phyloP scores from a whole-genome alignment of 2,329 filamentous ascomycete species.

The Sporothrix dimorphospora region DNA sequence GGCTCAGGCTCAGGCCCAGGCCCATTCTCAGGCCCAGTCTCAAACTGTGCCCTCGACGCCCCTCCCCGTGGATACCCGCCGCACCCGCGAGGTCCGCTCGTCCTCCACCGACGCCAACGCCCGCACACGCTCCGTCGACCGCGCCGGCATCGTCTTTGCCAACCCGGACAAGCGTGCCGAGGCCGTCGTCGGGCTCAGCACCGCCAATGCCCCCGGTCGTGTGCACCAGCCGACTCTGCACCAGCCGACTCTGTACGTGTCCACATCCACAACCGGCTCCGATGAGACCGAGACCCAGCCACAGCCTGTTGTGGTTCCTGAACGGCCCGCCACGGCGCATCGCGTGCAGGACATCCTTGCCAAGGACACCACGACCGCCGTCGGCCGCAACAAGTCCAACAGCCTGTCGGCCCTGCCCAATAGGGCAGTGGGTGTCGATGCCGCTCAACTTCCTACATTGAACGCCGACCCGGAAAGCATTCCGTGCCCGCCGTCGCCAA shows the following conservation, averaged over 20 bases:
- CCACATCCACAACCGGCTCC: conserved; percentile 29
- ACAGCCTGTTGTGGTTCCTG: no score
- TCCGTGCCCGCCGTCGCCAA: conserved; percentile 50
- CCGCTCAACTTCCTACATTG: conserved; percentile 36
- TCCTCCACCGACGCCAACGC: conserved; percentile 49
- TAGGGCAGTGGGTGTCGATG: conserved; percentile 4
- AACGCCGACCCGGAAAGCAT: conserved; percentile 33
- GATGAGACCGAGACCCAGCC: conserved; percentile 20
- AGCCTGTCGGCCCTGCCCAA: conserved; percentile 21
- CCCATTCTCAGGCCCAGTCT: no score
- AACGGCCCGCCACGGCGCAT: conserved; percentile 54
- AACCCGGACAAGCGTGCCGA: conserved; percentile 66
- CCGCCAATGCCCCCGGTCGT: conserved; percentile 63
- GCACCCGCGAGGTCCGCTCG: conserved; percentile 44
- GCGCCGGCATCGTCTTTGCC: conserved; percentile 55
- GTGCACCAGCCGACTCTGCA: conserved; percentile 50
- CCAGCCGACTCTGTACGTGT: conserved; percentile 36
- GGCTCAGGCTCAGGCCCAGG: no score
- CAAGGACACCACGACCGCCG: conserved; percentile 17
- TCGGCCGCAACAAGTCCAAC: conserved; percentile 25
- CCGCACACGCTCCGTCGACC: conserved; percentile 66
- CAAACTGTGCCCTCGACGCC: conserved; percentile 47
- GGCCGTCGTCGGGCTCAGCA: conserved; percentile 66
- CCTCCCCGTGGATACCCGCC: not conserved
- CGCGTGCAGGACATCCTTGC: conserved; percentile 45